phyloP scores from a whole-genome alignment of 2,329 filamentous ascomycete genomes.

The Cryphonectria parasitica region DNA sequence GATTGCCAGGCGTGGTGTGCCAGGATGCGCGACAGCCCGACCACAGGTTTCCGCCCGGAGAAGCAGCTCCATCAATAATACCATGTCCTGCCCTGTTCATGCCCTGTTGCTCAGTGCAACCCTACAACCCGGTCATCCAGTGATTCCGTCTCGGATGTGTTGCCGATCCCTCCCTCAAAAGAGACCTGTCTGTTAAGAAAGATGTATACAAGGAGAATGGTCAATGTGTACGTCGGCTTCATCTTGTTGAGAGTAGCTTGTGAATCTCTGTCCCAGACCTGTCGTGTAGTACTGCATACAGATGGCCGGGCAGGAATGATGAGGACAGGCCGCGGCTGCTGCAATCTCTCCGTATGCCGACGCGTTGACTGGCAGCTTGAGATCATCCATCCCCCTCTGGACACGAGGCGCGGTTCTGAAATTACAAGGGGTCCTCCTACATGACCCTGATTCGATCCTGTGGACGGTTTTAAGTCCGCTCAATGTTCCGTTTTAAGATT shows the following conservation, averaged over 20 bases:
- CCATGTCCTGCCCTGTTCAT: slow-evolving; percentile 8
- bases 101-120: slow-evolving; percentile 5
- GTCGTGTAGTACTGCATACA: background rate
- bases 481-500: slow-evolving; percentile 20
- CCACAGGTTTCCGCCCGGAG: slow-evolving; percentile 16
- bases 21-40: background rate
- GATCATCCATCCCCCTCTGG: background rate
- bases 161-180: slow-evolving; percentile 3
- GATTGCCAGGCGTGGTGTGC: background rate
- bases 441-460: slow-evolving; percentile 1
- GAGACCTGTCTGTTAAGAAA: background rate
- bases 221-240: background rate
- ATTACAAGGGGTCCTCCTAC: background rate
- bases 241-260: background rate
- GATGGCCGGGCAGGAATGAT: background rate
- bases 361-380: background rate
- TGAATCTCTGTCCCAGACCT: background rate
- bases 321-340: background rate
- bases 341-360: background rate
- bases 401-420: background rate
- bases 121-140: background rate
- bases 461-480: slow-evolving; percentile 12
- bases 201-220: background rate
- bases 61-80: slow-evolving; percentile 19
- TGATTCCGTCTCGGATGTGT: slow-evolving; percentile 3